These are phyloP conservation scores for Fonsecaea monophora DNA, from an alignment of 2,329 filamentous ascomycete species.

Conservation along the genomic window DNA sequence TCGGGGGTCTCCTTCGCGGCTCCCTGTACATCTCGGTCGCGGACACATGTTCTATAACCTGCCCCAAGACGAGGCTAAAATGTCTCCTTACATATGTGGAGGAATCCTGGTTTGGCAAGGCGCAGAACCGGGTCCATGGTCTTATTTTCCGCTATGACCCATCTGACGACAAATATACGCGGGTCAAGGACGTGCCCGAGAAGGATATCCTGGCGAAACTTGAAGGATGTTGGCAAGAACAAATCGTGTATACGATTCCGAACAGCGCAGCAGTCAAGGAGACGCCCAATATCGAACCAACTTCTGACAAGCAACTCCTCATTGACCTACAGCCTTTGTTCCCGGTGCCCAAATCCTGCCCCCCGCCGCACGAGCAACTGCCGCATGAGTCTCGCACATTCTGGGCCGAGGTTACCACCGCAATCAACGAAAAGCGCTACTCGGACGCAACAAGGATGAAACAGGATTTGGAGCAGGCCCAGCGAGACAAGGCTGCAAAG, in stretches of 20 bases:
- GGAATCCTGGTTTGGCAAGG: constrained; percentile 90
- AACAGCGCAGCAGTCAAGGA: constrained; percentile 26
- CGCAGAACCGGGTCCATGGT: constrained; percentile 89
- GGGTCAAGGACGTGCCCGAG: constrained; percentile 84
- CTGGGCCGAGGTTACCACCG: constrained; percentile 86
- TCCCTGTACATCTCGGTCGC: constrained; percentile 89
- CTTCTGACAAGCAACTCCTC: constrained; percentile 71
- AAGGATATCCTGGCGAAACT: constrained; percentile 82
- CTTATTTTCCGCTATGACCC: constrained; percentile 91
- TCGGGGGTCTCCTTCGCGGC: constrained; percentile 86
- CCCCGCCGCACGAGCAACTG: constrained; percentile 78
- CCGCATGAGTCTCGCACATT: constrained; percentile 88
- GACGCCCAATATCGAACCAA: constrained; percentile 54
- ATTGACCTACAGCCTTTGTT: constrained; percentile 86
- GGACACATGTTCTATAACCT: constrained; percentile 86
- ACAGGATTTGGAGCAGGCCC: constrained; percentile 87
- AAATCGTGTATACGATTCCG: constrained; percentile 65
- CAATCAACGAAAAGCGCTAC: constrained; percentile 83
- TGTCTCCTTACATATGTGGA: constrained; percentile 91
- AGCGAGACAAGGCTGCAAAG: constrained; percentile 82
- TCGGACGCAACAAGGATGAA: constrained; percentile 84
- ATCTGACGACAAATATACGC: constrained; percentile 78
- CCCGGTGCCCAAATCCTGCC: constrained; percentile 78
- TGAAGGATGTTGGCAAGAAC: constrained; percentile 82
- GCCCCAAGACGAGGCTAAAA: constrained; percentile 88